These are phyloP conservation scores for Mycena polygramma DNA, from an alignment of 768 basidiomycete genomes.

Conservation along the genomic window DNA sequence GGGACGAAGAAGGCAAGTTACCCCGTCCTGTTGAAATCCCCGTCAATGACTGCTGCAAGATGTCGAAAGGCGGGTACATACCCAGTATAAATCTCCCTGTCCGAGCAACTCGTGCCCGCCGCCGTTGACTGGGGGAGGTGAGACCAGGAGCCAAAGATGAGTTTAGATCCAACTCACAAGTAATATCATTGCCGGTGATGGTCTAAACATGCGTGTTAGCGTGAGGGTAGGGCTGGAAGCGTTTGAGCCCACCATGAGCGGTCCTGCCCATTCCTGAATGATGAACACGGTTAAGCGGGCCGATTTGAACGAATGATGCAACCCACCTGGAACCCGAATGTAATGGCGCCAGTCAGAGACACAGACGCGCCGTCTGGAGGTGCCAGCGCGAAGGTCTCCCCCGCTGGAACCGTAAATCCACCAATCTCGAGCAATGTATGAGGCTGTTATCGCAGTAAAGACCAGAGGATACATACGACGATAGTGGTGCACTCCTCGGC, in stretches of 20 bases:
- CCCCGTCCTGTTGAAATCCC: conserved; percentile 27
- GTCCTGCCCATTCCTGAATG: conserved; percentile 32
- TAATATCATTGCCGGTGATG: conserved; percentile 37
- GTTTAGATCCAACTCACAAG: conserved; percentile 23
- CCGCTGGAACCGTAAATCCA: conserved; percentile 38
- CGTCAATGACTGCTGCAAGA: neutral
- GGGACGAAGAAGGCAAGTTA: neutral
- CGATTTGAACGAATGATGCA: neutral
- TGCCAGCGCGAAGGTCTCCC: conserved; percentile 30
- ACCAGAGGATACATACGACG: conserved; percentile 16
- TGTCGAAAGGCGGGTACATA: neutral
- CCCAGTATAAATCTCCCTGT: conserved; percentile 37
- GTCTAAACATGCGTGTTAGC: no score
- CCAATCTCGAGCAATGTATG: conserved; percentile 25
- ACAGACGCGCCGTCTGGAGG: conserved; percentile 34
- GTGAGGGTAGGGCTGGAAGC: no score
- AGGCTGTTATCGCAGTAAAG: neutral
- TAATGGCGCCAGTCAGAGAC: conserved; percentile 31
- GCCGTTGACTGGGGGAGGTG: conserved; percentile 25
- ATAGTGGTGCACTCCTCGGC: conserved; percentile 39
- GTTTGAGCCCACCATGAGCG: conserved; percentile 32
- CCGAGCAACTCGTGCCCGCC: conserved; percentile 35
- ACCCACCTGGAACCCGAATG: conserved; percentile 27
- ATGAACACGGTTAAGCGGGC: neutral
- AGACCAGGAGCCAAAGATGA: neutral